Evolutionary conservation across 1,284 basidiomycete species (phyloP), one percentile per base, ranked within the genome.

Genomic region (Veloboletus limbatus): DNA sequence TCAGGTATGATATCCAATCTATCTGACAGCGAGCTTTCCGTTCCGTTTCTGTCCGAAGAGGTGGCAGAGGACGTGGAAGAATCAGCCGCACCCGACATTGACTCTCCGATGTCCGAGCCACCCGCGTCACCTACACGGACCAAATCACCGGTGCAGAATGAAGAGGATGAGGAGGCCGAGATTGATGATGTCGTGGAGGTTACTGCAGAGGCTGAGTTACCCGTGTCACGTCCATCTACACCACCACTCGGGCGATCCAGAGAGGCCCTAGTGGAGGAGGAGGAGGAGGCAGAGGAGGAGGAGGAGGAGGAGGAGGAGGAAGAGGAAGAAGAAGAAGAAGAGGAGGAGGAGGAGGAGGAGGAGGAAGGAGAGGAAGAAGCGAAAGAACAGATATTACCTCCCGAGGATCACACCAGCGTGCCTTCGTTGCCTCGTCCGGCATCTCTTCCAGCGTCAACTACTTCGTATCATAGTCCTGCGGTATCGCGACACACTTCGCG

Each of bases 1-100:
- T 66, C 67, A 14, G 69, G 71, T 14, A 58, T 52, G 51, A 69
- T 75, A 41, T 59, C 54, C 21, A 60, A 66, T 56, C 47, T 66
- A 34, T 58, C 49, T 30, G 61, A 58, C 33, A 56, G 47, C 47
- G 64, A 65, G 24, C 49, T 71, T 30, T 59, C 51, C 40, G 49
- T 61, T 17, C 48, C 54, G 30, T 55, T 47, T 25, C 51, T 44
- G 14, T 25, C 55, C 39, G 48, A 51, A 32, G 48, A 51, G 22
- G 37, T 36, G n/a, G 8, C n/a, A 13, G 43, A 56, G 14, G 42
- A 43, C n/a, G 42, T 27, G 3, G 46, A 38, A 35, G 47, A 53
- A 47, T 26, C 38, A 22, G 42, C 21, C 18, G 49, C 28, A 17
- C 53, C 59, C 21, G 58, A 64, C 39, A 27, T 54, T 11, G 66